Percentiles rank a stretch among this genome's conserved stretches.
Conservation (phyloP, 2,329 filamentous ascomycete genomes). For the Penicillium aurantiogriseum region DNA sequence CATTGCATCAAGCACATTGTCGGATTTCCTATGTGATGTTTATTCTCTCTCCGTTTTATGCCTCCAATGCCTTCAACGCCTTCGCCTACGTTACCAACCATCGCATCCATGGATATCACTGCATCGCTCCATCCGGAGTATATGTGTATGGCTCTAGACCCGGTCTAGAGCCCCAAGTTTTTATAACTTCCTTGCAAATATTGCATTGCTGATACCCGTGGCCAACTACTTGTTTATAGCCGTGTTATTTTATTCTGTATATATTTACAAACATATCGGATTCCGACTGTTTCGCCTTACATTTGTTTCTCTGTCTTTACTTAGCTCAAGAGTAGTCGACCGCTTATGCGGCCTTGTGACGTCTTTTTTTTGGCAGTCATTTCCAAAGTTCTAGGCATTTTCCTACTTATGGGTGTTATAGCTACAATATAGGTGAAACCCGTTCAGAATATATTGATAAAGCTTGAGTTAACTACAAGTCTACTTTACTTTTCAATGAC, state of each 20-base stretch:
- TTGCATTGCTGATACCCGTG: conserved; percentile 13
- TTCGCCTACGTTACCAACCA: neutral
- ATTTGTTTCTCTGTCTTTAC: neutral
- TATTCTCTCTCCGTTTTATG: neutral
- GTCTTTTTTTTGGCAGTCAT: no score
- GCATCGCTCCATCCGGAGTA: neutral
- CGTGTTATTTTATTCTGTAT: neutral
- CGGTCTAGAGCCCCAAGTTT: neutral
- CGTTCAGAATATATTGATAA: neutral
- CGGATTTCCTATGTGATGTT: neutral
- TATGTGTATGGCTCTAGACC: neutral
- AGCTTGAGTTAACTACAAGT: neutral
- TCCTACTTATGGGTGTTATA: no score
- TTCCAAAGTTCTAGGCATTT: no score
- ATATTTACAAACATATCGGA: neutral
- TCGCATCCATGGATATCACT: neutral
- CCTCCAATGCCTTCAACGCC: neutral
- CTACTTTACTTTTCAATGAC: neutral
- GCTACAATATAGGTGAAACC: no score
- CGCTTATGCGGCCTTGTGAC: no score
- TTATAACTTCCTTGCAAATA: conserved; percentile 6
- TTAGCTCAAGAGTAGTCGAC: no score
- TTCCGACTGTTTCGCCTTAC: neutral
- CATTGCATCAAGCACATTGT: neutral
- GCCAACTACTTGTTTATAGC: conserved; percentile 4